Percentiles rank a stretch among this genome's conserved stretches.
Evolutionary conservation across 139 green algal genomes (phyloP).

Genomic region (Chlamydomonas sphaeroides): DNA sequence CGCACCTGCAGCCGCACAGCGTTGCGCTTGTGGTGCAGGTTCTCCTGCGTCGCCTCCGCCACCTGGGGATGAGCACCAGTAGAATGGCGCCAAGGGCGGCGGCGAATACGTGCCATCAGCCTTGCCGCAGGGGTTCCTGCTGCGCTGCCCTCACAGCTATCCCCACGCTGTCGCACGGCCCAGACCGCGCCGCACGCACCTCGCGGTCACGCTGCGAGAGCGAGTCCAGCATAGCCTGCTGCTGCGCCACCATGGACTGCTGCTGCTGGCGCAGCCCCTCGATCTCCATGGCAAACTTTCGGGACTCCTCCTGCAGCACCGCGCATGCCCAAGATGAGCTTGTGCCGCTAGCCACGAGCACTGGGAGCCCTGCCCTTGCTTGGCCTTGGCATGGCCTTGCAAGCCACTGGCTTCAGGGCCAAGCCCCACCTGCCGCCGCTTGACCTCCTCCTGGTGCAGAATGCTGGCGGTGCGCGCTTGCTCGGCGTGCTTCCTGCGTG

Average conservation of each 20-base stretch:
- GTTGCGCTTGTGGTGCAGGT: constrained; percentile 28
- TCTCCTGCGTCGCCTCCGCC: constrained; percentile 15
- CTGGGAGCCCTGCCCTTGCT: too few species aligned
- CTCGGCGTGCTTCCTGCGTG: constrained; percentile 24
- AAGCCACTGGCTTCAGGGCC: too few species aligned
- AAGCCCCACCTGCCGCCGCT: constrained; percentile 27
- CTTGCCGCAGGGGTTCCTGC: too few species aligned
- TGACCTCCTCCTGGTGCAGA: constrained; percentile 42
- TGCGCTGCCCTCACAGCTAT: too few species aligned
- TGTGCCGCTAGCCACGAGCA: too few species aligned
- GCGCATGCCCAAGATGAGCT: too few species aligned
- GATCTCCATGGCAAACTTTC: background rate
- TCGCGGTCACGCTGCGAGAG: constrained; percentile 35
- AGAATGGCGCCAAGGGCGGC: too few species aligned
- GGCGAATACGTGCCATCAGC: too few species aligned
- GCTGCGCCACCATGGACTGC: constrained; percentile 16
- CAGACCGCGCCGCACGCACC: background rate
- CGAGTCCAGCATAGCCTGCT: constrained; percentile 34
- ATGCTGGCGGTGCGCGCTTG: constrained; percentile 6
- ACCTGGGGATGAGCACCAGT: too few species aligned
- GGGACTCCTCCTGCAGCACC: constrained; percentile 12
- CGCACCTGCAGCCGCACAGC: constrained; percentile 33
- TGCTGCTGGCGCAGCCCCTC: constrained; percentile 35
- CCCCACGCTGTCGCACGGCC: too few species aligned
- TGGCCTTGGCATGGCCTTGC: too few species aligned